Evolutionary conservation across 2,329 filamentous ascomycete species (phyloP), one percentile per base, ranked within the genome.

Genomic region (Tolypocladium inflatum): DNA sequence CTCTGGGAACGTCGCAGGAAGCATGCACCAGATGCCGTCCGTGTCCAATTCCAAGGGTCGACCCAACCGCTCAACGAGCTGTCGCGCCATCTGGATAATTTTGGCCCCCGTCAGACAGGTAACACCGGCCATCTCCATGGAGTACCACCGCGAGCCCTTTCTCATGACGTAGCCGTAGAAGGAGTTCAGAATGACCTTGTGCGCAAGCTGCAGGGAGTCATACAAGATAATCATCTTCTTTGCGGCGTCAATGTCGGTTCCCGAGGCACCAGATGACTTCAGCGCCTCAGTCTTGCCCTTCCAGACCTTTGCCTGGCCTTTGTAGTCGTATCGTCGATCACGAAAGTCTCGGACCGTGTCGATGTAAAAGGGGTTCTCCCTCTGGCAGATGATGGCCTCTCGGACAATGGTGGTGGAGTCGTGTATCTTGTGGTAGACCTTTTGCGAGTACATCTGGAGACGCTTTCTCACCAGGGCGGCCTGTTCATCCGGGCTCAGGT

Each of bases 81-180:
- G 88, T 68, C 93, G 85, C 21, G 94, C 95, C 82, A 99, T 86
- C 69, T 99, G 94, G 70, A 99, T 99, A 70, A 99, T 99, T 48
- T 87, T 90, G 38, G 94, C 94, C 61, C 94, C 94, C 1, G 94
- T 99, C 71, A 99, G 78, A 76, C 94, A 99, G 48, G 94, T 99
- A 5, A 99, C 94, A 65, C 94, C 94, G 19, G 95, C 94, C 94
- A 99, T 99, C 71, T 99, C 94, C 83, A 99, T 87, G 21, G 94
- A 99, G 71, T 99, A 99, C 94, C 94, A 99, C 57, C 94, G 86
- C 42, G 94, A 99, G 39, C 94, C 94, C 71, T 99, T 99, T 76
- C 94, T 83, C 94, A 99, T 99, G 71, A 97, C 94, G 70, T 99
- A 99, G 62, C 94, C 94, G 66, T 99, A 99, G 78, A 99, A 99